Evolutionary conservation across 192 early-diverging fungal genomes (phyloP), one percentile per base, ranked within the genome.

Genomic region (Geranomyces michiganensis): DNA sequence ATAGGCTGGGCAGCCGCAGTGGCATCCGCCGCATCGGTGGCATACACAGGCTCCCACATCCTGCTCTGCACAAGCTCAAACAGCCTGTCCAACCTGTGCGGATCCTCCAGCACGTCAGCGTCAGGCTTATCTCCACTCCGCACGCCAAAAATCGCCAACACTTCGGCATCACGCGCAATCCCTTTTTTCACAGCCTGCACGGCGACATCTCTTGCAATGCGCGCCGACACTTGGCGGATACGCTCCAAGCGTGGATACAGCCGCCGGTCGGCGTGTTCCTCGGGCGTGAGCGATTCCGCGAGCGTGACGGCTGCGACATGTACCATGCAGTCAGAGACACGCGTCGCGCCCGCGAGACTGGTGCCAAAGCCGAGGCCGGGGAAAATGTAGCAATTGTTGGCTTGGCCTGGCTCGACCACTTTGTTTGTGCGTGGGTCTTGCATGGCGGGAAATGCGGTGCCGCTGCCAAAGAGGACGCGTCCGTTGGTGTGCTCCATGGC

Each of bases 351-450:
- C 47, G 92, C 87, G 30, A 97, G 77, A 67, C 89, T 86, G 51
- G 91, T 82, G 55, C 96, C 96, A 31, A 96, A 83, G 41, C 96
- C 96, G 36, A 98, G 87, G 58, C 94, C 93, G 51, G 96, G 96
- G 88, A 96, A 98, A 65, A 96, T 93, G 78, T 95, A 98, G 90
- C 92, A 93, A 84, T 96, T 96, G 85, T 96, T 94, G 70, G 92
- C 94, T 81, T 96, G 93, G 19, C 90, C 93, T 24, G 78, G 81
- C 58, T 73, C 75, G 9, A 78, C 70, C 21, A 81, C 48, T 58
- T 86, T 66, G 9, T 84, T 81, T 27, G 86, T 85, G 32, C 83
- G 78, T 14, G 91, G 89, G 44, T 91, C 78, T 8, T 81, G 88
- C 73, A 90, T 90, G 24, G 84, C 63, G 26, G 95, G 93, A 84